Percentiles rank a stretch among this genome's conserved stretches.
phyloP scores from a whole-genome alignment of 2,329 filamentous ascomycete genomes.

The Colletotrichum orchidophilum region DNA sequence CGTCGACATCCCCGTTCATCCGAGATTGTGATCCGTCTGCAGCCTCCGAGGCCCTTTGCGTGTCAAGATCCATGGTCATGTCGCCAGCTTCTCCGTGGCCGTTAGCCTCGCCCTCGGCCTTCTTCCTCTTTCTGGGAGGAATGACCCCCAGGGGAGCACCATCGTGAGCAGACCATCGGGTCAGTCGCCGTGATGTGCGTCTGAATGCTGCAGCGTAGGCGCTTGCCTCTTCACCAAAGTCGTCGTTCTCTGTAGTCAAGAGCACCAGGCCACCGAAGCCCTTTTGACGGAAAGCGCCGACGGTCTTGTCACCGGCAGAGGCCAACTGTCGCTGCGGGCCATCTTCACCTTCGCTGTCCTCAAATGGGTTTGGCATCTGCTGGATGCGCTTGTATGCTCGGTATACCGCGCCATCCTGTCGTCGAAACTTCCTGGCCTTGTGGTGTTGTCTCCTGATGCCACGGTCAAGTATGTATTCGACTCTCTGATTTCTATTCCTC shows the following conservation, averaged over 20 bases:
- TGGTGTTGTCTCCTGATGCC: slow-evolving; percentile 75
- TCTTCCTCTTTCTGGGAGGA: slow-evolving; percentile 53
- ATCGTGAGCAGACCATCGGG: slow-evolving; percentile 71
- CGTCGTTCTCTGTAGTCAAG: slow-evolving; percentile 70
- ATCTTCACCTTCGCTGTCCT: slow-evolving; percentile 71
- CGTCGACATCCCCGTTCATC: slow-evolving; percentile 49
- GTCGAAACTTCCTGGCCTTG: slow-evolving; percentile 68
- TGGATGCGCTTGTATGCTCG: slow-evolving; percentile 73
- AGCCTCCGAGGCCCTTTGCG: slow-evolving; percentile 41
- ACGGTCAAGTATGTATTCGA: slow-evolving; percentile 84
- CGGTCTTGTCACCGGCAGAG: slow-evolving; percentile 40
- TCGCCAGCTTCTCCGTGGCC: slow-evolving; percentile 36
- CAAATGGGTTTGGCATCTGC: slow-evolving; percentile 62
- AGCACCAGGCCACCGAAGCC: slow-evolving; percentile 73
- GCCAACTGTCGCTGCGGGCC: slow-evolving; percentile 44
- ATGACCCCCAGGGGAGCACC: slow-evolving; percentile 58
- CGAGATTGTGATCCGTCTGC: slow-evolving; percentile 25
- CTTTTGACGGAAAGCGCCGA: slow-evolving; percentile 59
- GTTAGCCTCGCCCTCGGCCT: slow-evolving; percentile 33
- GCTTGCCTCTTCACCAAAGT: slow-evolving; percentile 79
- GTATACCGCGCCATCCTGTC: slow-evolving; percentile 72
- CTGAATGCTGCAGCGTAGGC: slow-evolving; percentile 73
- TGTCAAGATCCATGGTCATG: slow-evolving; percentile 39
- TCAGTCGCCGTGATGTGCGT: slow-evolving; percentile 70
- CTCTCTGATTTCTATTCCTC: slow-evolving; percentile 78